Base-by-base conservation (phyloP, 768 basidiomycete genomes). In the Scleroderma citrinum region DNA sequence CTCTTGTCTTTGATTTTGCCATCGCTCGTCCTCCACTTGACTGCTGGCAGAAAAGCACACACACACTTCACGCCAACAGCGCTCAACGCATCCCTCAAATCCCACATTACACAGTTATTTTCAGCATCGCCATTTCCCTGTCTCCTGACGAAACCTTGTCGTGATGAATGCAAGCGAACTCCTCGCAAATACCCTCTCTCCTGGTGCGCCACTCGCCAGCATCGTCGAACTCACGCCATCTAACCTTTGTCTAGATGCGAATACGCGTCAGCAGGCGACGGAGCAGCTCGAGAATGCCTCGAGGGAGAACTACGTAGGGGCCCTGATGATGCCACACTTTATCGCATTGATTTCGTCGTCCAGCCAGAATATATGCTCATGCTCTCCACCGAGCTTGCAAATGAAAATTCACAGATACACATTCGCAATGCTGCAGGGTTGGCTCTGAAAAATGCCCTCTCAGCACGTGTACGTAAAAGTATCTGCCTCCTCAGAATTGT, bases 351-450 rank as follows among this genome's bases (percentile, higher is more conserved):
- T 52, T 10, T 44, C 19, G 17, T 41, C 49, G 51, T 70, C 41
- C 70, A 95, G 93, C 87, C 90, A 52, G 84, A 83, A 58, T 99
- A 98, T 74, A 87, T 97, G 82, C 65, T 85, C 64, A 92, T 90
- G 77, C 83, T 99, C 54, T 85, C 89, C 16, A 70, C 80, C 16
- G 90, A 92, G 56, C 80, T 99, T 41, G 81, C 83, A 24, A 85
- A 92, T 57, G 91, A 93, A 64, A 71, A 55, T 38, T 78, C 77
- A 6, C 73, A 77, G 13, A 60, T 83, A 30, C 84, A 92, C 65
- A 80, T 94, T 46, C 78, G 96, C 57, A 95, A 90, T 63, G 93
- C 95, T n/a, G 94, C 96, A 20, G 93, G 92, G 65, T 76, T 99
- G 45, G 94, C 95, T 17, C 75, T 99, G 69, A 99, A 98, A 80